Percentiles rank a stretch among this genome's conserved stretches.
Evolutionary conservation across 305 asterid species (phyloP).

Genomic region (Solanum aculeatissimum): DNA sequence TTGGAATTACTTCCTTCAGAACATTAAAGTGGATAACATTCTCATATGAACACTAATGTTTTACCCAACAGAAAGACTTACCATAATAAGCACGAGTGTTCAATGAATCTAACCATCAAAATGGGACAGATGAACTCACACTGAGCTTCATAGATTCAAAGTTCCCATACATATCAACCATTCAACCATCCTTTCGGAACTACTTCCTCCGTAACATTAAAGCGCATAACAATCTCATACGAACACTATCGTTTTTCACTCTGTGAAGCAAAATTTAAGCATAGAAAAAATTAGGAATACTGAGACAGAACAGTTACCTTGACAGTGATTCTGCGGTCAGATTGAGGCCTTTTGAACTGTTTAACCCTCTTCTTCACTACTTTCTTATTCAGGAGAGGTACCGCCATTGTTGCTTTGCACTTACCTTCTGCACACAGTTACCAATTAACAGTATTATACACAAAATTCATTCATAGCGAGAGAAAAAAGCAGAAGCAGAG

Average conservation of each 20-base stretch:
- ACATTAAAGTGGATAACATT: not conserved
- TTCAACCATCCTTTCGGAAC: not conserved
- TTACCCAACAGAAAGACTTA: not conserved
- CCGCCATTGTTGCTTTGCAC: constrained; percentile 16
- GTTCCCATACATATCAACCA: not conserved
- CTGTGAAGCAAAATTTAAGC: not conserved
- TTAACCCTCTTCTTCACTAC: constrained; percentile 33
- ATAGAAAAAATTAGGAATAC: not conserved
- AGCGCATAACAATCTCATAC: not conserved
- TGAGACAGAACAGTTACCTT: constrained; percentile 8
- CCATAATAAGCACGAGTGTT: too few species aligned
- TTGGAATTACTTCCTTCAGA: not conserved
- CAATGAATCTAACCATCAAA: too few species aligned
- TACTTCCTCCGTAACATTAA: not conserved
- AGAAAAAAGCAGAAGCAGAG: not conserved
- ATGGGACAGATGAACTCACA: not conserved
- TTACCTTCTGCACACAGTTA: not conserved
- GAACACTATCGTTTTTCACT: not conserved
- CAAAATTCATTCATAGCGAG: not conserved
- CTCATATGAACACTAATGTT: too few species aligned
- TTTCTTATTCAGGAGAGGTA: constrained; percentile 32
- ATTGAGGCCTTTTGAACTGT: constrained; percentile 36
- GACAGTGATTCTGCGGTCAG: constrained; percentile 29
- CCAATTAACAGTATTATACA: not conserved
- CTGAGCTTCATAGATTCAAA: not conserved